Evolutionary conservation across 495 filamentous ascomycete genomes (phyloP).

Genomic region (Hypomontagnella submonticulosa): DNA sequence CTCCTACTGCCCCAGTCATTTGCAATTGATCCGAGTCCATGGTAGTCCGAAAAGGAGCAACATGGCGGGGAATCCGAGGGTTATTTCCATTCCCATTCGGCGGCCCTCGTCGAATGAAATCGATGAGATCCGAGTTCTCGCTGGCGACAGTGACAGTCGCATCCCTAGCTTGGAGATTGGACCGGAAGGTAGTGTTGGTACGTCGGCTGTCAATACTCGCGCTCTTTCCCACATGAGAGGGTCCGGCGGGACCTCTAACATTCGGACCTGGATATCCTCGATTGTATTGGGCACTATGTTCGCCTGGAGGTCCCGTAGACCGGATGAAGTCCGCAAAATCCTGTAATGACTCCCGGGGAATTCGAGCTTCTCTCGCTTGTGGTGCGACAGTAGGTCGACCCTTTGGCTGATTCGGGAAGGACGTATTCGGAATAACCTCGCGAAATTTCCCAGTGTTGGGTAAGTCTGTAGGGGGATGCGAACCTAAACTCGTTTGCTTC

Average conservation of each 20-base stretch:
- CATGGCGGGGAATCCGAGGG: slow-evolving; percentile 80
- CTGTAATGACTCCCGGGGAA: slow-evolving; percentile 69
- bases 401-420: slow-evolving; percentile 46
- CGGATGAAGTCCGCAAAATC: slow-evolving; percentile 90
- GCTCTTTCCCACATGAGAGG: slow-evolving; percentile 41
- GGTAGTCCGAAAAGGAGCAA: slow-evolving; percentile 85
- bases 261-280: slow-evolving; percentile 10
- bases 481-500: slow-evolving; percentile 52
- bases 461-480: slow-evolving; percentile 51
- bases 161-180: slow-evolving; percentile 75
- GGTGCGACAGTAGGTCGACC: slow-evolving; percentile 49
- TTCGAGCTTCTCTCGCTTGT: slow-evolving; percentile 74
- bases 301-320: slow-evolving; percentile 75
- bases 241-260: slow-evolving; percentile 40
- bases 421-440: slow-evolving; percentile 44
- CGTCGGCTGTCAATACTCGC: slow-evolving; percentile 46
- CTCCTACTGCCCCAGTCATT: slow-evolving; percentile 60
- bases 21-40: slow-evolving; percentile 84
- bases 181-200: slow-evolving; percentile 50
- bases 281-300: slow-evolving; percentile 38
- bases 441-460: slow-evolving; percentile 42
- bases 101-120: slow-evolving; percentile 91
- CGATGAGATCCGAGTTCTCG: slow-evolving; percentile 85
- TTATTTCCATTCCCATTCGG: slow-evolving; percentile 58
- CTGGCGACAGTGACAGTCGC: slow-evolving; percentile 69